Base-by-base conservation (phyloP, 345 rosid genomes). In the Cardiospermum halicacabum region DNA sequence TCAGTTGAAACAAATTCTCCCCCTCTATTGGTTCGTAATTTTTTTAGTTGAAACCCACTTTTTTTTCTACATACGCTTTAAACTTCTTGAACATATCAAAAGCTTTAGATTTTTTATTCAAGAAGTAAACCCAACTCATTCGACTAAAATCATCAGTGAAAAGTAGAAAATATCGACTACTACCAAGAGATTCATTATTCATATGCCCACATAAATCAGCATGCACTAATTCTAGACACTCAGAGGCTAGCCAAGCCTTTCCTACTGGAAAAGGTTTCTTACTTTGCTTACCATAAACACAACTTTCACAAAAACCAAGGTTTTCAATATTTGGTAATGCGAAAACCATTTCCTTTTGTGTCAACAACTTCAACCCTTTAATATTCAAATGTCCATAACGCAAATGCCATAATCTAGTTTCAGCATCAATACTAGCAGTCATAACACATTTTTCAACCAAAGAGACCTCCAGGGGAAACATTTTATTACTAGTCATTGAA, bases 391-490 rank as follows among this genome's bases (percentile, higher is more conserved):
- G 56, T 27, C 42, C 26, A 62, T 47, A 62, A 12, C 27, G 15
- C 11, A 48, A 28, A 37, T 65, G 60, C 60, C 69, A 65, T 15
- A 65, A 22, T 53, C 15, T 40, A 13, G 60, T 32, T 8, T 65
- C 43, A 18, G 28, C 47, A 3, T 28, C 13, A 1, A 1, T 10
- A 45, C 6, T 24, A 45, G 11, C 43, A n/a, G 9, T 10, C 37
- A 32, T 32, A 32, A 10, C 37, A 32, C 37, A 32, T 10, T 32
- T 32, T 2, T 1, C 2, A 32, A 62, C 66, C 30, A 25, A 45
- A 45, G 66, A 45, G 30, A 62, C 66, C n/a, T 62, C 18, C 16
- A 62, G 18, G 12, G 55, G 56, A 45, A 62, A 62, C 66, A 62
- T 45, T 25, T 62, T 45, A 11, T 47, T 62, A 4, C 8, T n/a